phyloP scores from a whole-genome alignment of 2,329 filamentous ascomycete species.

The Parascedosporium putredinis region DNA sequence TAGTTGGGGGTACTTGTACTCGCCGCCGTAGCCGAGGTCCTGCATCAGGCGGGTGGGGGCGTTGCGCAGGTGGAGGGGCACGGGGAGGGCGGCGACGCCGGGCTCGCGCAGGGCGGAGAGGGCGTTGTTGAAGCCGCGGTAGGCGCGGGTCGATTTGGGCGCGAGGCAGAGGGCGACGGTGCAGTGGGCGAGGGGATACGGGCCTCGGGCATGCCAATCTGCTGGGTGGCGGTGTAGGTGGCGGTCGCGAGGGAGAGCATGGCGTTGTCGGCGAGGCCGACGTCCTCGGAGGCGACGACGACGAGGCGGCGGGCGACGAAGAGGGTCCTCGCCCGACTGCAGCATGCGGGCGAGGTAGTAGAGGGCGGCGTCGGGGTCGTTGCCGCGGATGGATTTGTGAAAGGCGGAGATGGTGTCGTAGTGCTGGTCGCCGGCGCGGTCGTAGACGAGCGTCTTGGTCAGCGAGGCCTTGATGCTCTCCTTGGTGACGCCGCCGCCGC shows the following conservation, averaged over 20 bases:
- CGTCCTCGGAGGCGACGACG: conserved; percentile 88
- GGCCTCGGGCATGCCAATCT: conserved; percentile 91
- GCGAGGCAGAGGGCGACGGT: conserved; percentile 71
- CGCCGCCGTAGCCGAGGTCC: conserved; percentile 77
- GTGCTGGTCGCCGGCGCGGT: conserved; percentile 89
- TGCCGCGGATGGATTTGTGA: conserved; percentile 88
- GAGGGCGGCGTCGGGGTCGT: conserved; percentile 74
- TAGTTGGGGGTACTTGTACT: conserved; percentile 98
- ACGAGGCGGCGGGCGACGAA: conserved; percentile 90
- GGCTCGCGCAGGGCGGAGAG: conserved; percentile 72
- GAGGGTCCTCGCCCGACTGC: conserved; percentile 84
- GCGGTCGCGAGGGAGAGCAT: conserved; percentile 78
- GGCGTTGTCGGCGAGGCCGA: conserved; percentile 79
- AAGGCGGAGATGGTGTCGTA: conserved; percentile 97
- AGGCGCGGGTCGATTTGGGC: conserved; percentile 79
- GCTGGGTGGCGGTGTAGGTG: conserved; percentile 78
- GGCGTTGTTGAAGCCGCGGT: conserved; percentile 72
- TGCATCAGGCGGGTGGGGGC: conserved; percentile 90
- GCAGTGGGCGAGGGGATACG: conserved; percentile 86
- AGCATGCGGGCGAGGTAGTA: conserved; percentile 97
- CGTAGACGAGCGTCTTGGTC: conserved; percentile 89
- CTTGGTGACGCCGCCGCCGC: conserved; percentile 53
- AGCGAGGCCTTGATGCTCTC: conserved; percentile 70
- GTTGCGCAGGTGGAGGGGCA: conserved; percentile 83
- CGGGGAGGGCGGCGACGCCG: conserved; percentile 67